These are phyloP conservation scores for Starmerella sp. DNA, from an alignment of 805 yeast species.

Conservation along the genomic window DNA sequence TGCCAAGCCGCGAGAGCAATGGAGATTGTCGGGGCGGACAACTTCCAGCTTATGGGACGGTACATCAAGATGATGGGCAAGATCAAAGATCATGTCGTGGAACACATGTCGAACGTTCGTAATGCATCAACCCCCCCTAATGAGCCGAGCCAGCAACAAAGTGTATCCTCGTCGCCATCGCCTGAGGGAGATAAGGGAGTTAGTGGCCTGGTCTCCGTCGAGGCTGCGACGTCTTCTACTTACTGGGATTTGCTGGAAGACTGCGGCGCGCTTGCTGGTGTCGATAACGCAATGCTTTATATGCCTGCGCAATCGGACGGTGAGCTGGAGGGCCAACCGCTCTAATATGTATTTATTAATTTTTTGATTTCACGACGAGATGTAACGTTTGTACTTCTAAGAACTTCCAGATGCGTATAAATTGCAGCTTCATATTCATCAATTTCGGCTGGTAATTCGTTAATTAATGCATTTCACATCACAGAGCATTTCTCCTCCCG, in stretches of 20 bases:
- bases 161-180: neutral
- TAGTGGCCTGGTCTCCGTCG: neutral
- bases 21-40: slow-evolving; percentile 5
- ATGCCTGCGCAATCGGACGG: slow-evolving; percentile 6
- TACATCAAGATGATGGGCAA: slow-evolving; percentile 4
- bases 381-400: too few relatives aligned
- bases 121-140: neutral
- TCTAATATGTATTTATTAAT: neutral
- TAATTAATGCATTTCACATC: slow-evolving; percentile 11
- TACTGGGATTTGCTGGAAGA: slow-evolving; percentile 1
- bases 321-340: neutral
- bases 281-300: slow-evolving; percentile 10
- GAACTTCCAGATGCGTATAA: too few relatives aligned
- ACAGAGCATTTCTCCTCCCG: slow-evolving; percentile 24
- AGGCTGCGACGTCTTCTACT: neutral
- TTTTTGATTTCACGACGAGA: neutral
- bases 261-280: neutral
- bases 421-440: neutral
- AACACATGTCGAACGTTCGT: neutral
- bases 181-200: neutral
- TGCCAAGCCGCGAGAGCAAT: slow-evolving; percentile 8
- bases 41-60: slow-evolving; percentile 11
- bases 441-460: neutral
- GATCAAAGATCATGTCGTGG: slow-evolving; percentile 2
- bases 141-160: neutral